phyloP scores from a whole-genome alignment of 108 stramenopile species.

The Hondaea fermentalgiana region DNA sequence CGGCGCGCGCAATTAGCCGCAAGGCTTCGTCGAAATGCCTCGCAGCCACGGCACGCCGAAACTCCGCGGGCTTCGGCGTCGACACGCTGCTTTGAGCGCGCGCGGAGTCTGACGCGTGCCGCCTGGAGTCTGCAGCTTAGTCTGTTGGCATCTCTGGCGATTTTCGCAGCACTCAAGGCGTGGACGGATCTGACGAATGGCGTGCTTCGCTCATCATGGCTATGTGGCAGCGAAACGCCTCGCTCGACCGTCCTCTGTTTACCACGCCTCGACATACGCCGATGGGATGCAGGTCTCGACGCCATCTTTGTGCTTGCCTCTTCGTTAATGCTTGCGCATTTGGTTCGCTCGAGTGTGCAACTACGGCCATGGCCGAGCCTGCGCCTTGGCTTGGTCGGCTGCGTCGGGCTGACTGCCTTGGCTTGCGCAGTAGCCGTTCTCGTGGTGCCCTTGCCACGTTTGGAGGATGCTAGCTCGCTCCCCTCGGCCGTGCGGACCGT shows the following conservation, averaged over 20 bases:
- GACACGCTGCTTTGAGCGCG: not conserved
- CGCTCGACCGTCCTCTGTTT: too few relatives aligned
- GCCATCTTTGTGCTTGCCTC: not conserved
- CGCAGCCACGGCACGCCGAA: not conserved
- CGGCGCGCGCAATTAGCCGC: not conserved
- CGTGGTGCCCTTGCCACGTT: not conserved
- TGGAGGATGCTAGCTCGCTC: not conserved
- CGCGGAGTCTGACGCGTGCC: not conserved
- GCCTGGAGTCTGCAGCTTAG: not conserved
- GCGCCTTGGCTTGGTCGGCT: not conserved
- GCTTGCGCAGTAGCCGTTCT: not conserved
- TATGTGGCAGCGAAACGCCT: not conserved
- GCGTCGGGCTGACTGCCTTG: not conserved
- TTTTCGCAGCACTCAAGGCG: not conserved
- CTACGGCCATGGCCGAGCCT: not conserved
- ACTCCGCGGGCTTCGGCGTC: not conserved
- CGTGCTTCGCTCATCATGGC: not conserved
- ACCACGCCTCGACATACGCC: not conserved
- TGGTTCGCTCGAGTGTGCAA: not conserved
- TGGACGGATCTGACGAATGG: not conserved
- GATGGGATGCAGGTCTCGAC: not conserved
- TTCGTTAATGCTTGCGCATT: not conserved
- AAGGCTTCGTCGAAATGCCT: not conserved
- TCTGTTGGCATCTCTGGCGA: not conserved
- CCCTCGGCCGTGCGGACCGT: not conserved